Base-by-base conservation (phyloP, 2,329 filamentous ascomycete species). In the Didymella sp. region DNA sequence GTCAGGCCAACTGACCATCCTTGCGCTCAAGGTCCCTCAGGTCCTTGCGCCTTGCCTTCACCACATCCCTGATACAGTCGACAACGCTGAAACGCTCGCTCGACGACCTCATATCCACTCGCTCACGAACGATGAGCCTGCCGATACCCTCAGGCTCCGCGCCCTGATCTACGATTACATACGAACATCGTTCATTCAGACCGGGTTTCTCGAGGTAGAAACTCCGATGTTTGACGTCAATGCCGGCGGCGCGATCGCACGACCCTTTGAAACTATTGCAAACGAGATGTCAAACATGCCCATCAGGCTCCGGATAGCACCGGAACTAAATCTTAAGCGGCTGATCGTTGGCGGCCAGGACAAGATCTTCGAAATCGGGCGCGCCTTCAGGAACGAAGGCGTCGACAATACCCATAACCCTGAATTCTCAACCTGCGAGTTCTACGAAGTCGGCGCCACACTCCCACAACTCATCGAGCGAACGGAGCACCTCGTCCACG, bases 271-370 rank as follows among this genome's bases (percentile, higher is more conserved):
- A 63, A 98, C 93, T 0, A 79, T 81, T 41, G 88, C 92, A 8
- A 91, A 89, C 0, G 91, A 93, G 70, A 88, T 96, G 58, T 81
- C 86, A 2, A 84, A 88, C 37, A 88, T 86, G 57, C 82, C 87
- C 51, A 80, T 99, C 31, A 86, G 90, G 21, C 82, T 99, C 30
- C 85, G 95, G 45, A 94, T 99, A 67, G 95, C 95, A 3, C 95
- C 95, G 0, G 95, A 99, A 77, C 80, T 99, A 31, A 98, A 92
- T 89, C 84, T 99, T 38, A 99, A 99, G 80, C 86, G 95, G 8
- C 81, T 99, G 42, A 87, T 98, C 1, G 85, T 98, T 17, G 94
- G 93, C 46, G 94, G 93, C 2, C 87, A 98, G 59, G 90, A 96
- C 67, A 87, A 84, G 60, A 87, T 99, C 24, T 99, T 96, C 71